A percentile compares a stretch with the other conserved stretches of the same genome.
phyloP scores from a whole-genome alignment of 768 basidiomycete genomes.

The Candolleomyces aberdarensis region DNA sequence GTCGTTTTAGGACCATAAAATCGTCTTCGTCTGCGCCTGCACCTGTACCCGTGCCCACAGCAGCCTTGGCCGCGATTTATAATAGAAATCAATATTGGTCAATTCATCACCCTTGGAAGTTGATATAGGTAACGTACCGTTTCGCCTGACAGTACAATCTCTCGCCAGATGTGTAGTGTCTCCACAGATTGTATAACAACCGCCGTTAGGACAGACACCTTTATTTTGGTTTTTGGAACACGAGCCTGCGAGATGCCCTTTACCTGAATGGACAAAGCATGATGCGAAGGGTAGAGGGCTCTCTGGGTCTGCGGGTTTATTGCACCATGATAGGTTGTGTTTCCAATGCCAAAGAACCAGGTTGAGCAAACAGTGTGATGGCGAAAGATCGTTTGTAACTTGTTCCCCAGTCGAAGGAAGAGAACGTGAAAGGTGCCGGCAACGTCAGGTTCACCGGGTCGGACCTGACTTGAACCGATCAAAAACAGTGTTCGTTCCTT shows the following conservation, averaged over 20 bases:
- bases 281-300: slow-evolving; percentile 84
- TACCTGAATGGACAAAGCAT: slow-evolving; percentile 84
- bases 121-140: slow-evolving; percentile 38
- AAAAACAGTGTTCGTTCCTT: too few species aligned
- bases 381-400: too few species aligned
- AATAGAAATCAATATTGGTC: slow-evolving; percentile 18
- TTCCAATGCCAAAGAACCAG: slow-evolving; percentile 69
- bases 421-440: too few species aligned
- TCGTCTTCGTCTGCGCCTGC: slow-evolving; percentile 94
- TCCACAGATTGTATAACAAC: slow-evolving; percentile 85
- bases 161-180: slow-evolving; percentile 83
- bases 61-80: slow-evolving; percentile 30
- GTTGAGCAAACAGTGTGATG: too few species aligned
- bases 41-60: slow-evolving; percentile 46
- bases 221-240: slow-evolving; percentile 79
- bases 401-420: too few species aligned
- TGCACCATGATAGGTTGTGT: slow-evolving; percentile 80
- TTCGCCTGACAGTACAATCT: slow-evolving; percentile 67
- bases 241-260: slow-evolving; percentile 82
- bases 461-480: too few species aligned
- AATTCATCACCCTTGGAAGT: too few species aligned
- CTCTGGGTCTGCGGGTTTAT: slow-evolving; percentile 54
- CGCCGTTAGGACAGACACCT: slow-evolving; percentile 89
- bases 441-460: too few species aligned
- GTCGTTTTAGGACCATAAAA: slow-evolving; percentile 78